phyloP scores from a whole-genome alignment of 805 yeast genomes.

The Blastobotrys muscicola region DNA sequence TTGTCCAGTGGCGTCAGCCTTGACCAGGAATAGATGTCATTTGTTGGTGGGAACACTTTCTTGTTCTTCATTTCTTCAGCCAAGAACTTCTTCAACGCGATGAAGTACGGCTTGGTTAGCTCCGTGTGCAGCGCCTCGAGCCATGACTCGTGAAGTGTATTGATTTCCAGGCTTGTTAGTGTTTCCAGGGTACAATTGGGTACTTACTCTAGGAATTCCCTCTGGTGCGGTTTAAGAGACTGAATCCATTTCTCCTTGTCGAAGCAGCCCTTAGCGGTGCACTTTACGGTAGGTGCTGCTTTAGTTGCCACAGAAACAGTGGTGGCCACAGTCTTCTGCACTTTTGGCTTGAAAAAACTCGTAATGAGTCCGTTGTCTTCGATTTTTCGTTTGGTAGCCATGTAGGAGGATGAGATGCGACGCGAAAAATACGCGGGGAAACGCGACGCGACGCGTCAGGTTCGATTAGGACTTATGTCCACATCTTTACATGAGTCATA shows the following conservation, averaged over 20 bases:
- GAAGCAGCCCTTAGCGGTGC: conserved; percentile 24
- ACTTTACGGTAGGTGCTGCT: too few relatives aligned
- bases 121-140: conserved; percentile 57
- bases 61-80: conserved; percentile 35
- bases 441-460: neutral
- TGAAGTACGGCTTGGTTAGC: conserved; percentile 76
- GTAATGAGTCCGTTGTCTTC: conserved; percentile 6
- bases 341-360: conserved; percentile 14
- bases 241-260: conserved; percentile 44
- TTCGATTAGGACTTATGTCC: too few relatives aligned
- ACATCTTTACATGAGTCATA: too few relatives aligned
- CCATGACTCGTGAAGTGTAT: conserved; percentile 72
- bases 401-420: neutral
- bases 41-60: conserved; percentile 67
- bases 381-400: neutral
- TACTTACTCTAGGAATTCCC: conserved; percentile 36
- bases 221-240: conserved; percentile 39
- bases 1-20: conserved; percentile 65
- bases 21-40: conserved; percentile 86
- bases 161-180: conserved; percentile 42
- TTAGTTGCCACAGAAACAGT: conserved; percentile 4
- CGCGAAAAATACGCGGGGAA: neutral
- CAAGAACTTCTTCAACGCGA: conserved; percentile 60
- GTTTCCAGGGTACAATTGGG: neutral
- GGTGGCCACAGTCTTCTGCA: conserved; percentile 5